Conservation (phyloP, 306 rosid species). For the Fragaria nilgerrensis region DNA sequence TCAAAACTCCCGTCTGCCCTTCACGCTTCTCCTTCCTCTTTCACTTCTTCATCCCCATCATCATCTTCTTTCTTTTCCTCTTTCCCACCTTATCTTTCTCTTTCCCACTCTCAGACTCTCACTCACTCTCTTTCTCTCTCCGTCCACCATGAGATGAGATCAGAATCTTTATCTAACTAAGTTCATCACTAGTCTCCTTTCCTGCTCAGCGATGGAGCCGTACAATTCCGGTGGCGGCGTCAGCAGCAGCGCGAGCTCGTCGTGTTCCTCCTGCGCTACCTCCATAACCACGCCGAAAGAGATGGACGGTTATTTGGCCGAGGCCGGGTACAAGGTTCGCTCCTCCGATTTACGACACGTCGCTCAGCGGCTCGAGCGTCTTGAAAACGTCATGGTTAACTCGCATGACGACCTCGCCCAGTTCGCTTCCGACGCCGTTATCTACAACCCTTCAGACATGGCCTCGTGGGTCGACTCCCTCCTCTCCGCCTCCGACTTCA, state of each 20-base stretch:
- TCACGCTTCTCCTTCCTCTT: not conserved
- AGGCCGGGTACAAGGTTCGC: slow-evolving; percentile 70
- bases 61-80: not conserved
- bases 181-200: not conserved
- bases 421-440: slow-evolving; percentile 57
- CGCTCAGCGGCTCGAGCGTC: slow-evolving; percentile 63
- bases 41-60: not conserved
- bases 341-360: slow-evolving; percentile 69
- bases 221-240: slow-evolving; percentile 22
- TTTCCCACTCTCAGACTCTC: not conserved
- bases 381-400: slow-evolving; percentile 60
- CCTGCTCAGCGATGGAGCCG: slow-evolving; percentile 37
- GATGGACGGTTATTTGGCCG: slow-evolving; percentile 64
- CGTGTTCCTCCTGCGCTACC: slow-evolving; percentile 25
- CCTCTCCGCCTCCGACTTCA: slow-evolving; percentile 49
- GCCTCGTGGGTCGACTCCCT: slow-evolving; percentile 81
- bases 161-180: slow-evolving; percentile 2
- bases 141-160: not conserved
- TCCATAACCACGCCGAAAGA: slow-evolving; percentile 38
- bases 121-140: not conserved
- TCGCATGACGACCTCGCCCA: slow-evolving; percentile 56
- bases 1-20: slow-evolving; percentile 12
- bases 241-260: slow-evolving; percentile 47
- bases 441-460: slow-evolving; percentile 71
- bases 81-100: not conserved